Evolutionary conservation across 352 stramenopile genomes (phyloP), one percentile per base, ranked within the genome.

Genomic region (Phytopythium sindhum): DNA sequence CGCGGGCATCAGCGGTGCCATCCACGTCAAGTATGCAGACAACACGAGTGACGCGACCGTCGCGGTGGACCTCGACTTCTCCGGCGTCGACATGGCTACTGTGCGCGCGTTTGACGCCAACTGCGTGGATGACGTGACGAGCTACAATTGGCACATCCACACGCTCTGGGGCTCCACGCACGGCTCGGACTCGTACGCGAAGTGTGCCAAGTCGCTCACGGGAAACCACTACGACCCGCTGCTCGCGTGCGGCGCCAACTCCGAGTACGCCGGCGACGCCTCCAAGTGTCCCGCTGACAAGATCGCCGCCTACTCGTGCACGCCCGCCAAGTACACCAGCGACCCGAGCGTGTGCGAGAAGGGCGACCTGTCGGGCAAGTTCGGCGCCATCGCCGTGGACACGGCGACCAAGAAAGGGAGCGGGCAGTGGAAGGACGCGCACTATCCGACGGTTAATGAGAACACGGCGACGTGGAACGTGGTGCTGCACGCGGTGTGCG

Each of bases 101-200:
- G 62, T 84, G 41, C 50, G 47, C 23, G 59, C 69, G 2, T 66
- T 73, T 23, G 78, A 86, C 47, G 64, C 42, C 41, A 74, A 79
- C 50, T 88, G 78, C 69, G 77, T 70, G 5, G 59, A 44, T 17
- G 56, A 65, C 33, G 71, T 85, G 4, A 80, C 64, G 53, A 61
- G 52, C 44, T 88, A 69, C 60, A 84, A 86, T 63, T 88, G 77
- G 74, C 78, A 88, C 67, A 79, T 88, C 47, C 78, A 88, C 64
- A 76, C 71, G 39, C 75, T 74, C 48, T 88, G 78, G 78, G 67
- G 21, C 39, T 80, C 67, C 31, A 48, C 59, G 28, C 56, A 61
- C 33, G 61, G 65, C 0, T 86, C 75, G 12, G 71, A 69, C 48
- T 75, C 69, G 24, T 77, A 73, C 57, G 72, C 69, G 10, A 59